Evolutionary conservation across 805 yeast genomes (phyloP).

Genomic region (Maudiozyma saulgeensis): DNA sequence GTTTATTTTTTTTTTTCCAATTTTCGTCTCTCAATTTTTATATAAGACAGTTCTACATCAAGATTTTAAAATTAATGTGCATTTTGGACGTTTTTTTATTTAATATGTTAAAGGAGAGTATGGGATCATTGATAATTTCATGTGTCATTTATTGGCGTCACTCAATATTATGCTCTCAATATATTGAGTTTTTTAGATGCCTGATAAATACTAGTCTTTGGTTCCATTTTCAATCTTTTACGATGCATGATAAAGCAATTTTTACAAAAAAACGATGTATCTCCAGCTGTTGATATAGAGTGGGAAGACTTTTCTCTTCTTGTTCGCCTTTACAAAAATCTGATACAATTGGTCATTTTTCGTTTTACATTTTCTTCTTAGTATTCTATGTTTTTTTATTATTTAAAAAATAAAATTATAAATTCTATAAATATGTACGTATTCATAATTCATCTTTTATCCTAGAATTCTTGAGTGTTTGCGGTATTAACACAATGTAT

Average conservation of each 20-base stretch:
- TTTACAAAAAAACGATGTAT: conserved; percentile 25
- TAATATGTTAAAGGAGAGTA: not conserved
- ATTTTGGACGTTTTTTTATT: too few species aligned
- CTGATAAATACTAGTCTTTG: conserved; percentile 1
- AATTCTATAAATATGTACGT: not conserved
- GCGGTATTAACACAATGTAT: conserved; percentile 39
- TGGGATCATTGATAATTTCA: conserved; percentile 8
- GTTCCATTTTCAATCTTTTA: not conserved
- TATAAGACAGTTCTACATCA: too few species aligned
- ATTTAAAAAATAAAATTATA: not conserved
- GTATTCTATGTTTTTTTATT: not conserved
- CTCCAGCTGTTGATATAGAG: conserved; percentile 30
- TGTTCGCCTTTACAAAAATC: conserved; percentile 14
- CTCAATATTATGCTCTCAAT: conserved; percentile 6
- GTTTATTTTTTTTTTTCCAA: too few species aligned
- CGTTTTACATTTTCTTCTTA: conserved; percentile 21
- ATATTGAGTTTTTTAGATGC: conserved; percentile 21
- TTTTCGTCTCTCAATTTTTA: too few species aligned
- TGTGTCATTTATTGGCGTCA: conserved; percentile 28
- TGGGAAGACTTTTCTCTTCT: conserved; percentile 26
- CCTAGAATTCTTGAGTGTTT: conserved; percentile 5
- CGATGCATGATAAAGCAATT: conserved; percentile 22
- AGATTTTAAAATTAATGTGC: too few species aligned
- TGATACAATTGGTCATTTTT: conserved; percentile 32
- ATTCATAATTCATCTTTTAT: conserved; percentile 18